Evolutionary conservation across 345 rosid species (phyloP), one percentile per base, ranked within the genome.

Genomic region (Lepidium sativum): DNA sequence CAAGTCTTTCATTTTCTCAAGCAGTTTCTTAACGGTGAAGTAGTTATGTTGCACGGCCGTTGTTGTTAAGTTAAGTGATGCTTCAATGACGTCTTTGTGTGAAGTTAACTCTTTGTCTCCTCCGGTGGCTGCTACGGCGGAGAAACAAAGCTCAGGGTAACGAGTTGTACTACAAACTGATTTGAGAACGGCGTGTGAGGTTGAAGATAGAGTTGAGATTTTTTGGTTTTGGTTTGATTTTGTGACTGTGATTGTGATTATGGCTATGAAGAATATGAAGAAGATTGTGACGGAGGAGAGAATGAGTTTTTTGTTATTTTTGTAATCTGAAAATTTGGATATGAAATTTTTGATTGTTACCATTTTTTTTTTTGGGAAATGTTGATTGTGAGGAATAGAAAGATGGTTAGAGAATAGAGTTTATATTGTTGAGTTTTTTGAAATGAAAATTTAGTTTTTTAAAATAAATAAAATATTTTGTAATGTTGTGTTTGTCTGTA

Each of bases 111-210:
- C 29, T 13, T 13, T 48, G 9, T 13, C 39, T 12, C 40, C 14
- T 2, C 59, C 69, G 49, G 56, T 58, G 37, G 76, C 6, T 42
- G 76, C 58, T 55, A 86, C 21, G 8, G 83, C 55, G 1, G 89
- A 89, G 77, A 80, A 47, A 78, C 95, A 89, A 1, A 85, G 75
- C 15, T 79, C 78, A 4, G 82, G 91, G 75, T 82, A 79, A 12
- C 75, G 77, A 5, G 91, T 77, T 49, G 72, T 60, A 54, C 88
- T 73, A 60, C 95, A 86, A 9, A 84, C 69, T 9, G 83, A 77
- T 16, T 75, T 81, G 23, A 72, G 10, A 56, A 72, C 56, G 17
- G 41, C 71, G 62, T 66, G 76, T 50, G 76, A 59, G 9, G 67
- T 58, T 7, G 56, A 9, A 23, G 72, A 51, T n/a, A 72, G 56